Conservation (phyloP, 495 filamentous ascomycete species). For the Aspergillus carlsbadensis region DNA sequence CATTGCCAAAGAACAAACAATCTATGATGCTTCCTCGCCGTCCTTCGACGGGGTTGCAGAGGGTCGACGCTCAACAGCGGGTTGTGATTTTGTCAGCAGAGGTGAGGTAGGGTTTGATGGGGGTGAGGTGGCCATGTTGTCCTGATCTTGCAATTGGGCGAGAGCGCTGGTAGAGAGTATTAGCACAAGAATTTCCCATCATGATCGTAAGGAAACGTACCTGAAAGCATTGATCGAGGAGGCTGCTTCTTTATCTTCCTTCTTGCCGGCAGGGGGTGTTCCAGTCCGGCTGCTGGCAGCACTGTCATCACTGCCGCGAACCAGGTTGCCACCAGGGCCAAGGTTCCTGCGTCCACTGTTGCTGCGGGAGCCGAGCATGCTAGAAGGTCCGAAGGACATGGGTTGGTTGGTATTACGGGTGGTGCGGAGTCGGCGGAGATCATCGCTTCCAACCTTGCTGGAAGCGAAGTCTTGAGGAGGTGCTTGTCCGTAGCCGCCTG, state of each 20-base stretch:
- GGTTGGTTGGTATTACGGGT: slow-evolving; percentile 61
- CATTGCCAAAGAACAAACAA: slow-evolving; percentile 39
- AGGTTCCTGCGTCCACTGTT: slow-evolving; percentile 77
- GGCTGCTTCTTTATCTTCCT: slow-evolving; percentile 63
- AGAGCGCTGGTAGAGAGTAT: slow-evolving; percentile 49
- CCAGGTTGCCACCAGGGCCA: slow-evolving; percentile 67
- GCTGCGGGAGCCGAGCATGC: slow-evolving; percentile 75
- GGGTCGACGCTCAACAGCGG: slow-evolving; percentile 44
- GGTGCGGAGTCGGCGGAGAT: slow-evolving; percentile 75
- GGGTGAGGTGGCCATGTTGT: slow-evolving; percentile 58
- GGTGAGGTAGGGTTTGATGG: slow-evolving; percentile 60
- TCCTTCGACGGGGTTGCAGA: slow-evolving; percentile 51
- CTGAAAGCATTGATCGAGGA: slow-evolving; percentile 85
- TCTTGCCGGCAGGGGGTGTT: slow-evolving; percentile 73
- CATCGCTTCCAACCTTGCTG: slow-evolving; percentile 84
- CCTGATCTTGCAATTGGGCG: slow-evolving; percentile 54
- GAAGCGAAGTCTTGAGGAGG: slow-evolving; percentile 67
- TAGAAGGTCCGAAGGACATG: slow-evolving; percentile 68
- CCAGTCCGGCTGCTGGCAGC: slow-evolving; percentile 81
- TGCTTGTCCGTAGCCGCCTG: slow-evolving; percentile 58
- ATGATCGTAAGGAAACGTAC: slow-evolving; percentile 49
- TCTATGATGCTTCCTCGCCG: slow-evolving; percentile 48
- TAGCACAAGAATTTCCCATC: slow-evolving; percentile 18
- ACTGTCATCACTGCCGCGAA: slow-evolving; percentile 73
- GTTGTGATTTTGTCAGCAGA: slow-evolving; percentile 52